These are phyloP conservation scores for Delonix regia DNA, from an alignment of 306 rosid genomes.

Conservation along the genomic window DNA sequence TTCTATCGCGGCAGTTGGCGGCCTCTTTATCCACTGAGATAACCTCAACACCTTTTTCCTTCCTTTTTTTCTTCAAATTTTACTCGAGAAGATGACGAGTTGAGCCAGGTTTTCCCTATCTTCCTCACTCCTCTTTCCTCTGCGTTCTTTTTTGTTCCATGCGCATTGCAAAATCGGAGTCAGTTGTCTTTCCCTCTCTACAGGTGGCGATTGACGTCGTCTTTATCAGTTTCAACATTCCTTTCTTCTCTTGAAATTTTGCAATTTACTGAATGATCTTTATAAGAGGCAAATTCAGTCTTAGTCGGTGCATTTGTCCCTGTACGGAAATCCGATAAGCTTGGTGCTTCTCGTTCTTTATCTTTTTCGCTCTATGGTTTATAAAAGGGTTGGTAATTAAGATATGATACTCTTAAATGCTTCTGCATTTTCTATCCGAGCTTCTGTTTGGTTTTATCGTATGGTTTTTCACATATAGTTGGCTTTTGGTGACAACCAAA, in stretches of 20 bases:
- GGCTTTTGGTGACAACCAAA: conserved; percentile 17
- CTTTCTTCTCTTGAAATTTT: no score
- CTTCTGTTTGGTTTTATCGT: conserved; percentile 2
- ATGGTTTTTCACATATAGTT: neutral
- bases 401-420: neutral
- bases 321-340: neutral
- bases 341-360: conserved; percentile 3
- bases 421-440: neutral
- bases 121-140: neutral
- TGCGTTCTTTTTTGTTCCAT: neutral
- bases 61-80: neutral
- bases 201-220: neutral
- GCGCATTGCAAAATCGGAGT: neutral
- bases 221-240: neutral
- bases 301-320: conserved; percentile 30
- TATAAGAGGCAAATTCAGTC: conserved; percentile 18
- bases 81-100: no score
- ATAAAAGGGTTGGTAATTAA: neutral
- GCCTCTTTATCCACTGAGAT: neutral
- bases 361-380: neutral
- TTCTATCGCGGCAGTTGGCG: neutral
- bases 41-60: neutral
- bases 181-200: neutral
- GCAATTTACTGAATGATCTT: conserved; percentile 13
- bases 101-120: conserved; percentile 18